phyloP scores from a whole-genome alignment of 495 filamentous ascomycete genomes.

The Penicillium arizonense region DNA sequence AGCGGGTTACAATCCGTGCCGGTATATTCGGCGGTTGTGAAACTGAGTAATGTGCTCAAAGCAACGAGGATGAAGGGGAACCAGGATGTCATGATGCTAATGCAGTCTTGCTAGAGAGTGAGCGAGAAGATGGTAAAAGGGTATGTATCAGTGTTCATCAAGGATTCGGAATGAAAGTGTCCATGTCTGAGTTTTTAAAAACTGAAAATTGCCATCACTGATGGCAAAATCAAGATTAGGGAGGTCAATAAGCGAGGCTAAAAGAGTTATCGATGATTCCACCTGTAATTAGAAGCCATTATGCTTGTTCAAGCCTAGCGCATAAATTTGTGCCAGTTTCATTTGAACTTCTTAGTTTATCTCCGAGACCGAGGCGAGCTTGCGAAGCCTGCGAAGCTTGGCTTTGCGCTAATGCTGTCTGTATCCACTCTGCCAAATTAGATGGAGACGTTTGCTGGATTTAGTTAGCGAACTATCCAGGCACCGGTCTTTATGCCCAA shows the following conservation, averaged over 20 bases:
- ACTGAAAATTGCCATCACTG: neutral
- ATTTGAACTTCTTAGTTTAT: neutral
- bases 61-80: neutral
- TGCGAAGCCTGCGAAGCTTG: slow-evolving; percentile 2
- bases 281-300: slow-evolving; percentile 1
- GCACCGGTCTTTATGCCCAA: neutral
- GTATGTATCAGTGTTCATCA: neutral
- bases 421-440: neutral
- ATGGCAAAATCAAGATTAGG: neutral
- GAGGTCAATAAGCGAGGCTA: slow-evolving; percentile 7
- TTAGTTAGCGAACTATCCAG: neutral
- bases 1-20: slow-evolving; percentile 60
- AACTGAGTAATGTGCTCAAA: neutral
- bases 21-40: neutral
- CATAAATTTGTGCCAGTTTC: neutral
- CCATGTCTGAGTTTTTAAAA: neutral
- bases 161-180: too few relatives aligned
- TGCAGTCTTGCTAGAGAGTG: neutral
- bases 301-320: slow-evolving; percentile 5
- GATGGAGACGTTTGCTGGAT: neutral
- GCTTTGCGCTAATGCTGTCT: neutral
- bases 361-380: neutral
- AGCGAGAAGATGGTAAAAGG: neutral
- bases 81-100: neutral
- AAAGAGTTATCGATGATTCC: neutral